Conservation (phyloP, 2,329 filamentous ascomycete genomes). For the Cryphonectria nitschkei region DNA sequence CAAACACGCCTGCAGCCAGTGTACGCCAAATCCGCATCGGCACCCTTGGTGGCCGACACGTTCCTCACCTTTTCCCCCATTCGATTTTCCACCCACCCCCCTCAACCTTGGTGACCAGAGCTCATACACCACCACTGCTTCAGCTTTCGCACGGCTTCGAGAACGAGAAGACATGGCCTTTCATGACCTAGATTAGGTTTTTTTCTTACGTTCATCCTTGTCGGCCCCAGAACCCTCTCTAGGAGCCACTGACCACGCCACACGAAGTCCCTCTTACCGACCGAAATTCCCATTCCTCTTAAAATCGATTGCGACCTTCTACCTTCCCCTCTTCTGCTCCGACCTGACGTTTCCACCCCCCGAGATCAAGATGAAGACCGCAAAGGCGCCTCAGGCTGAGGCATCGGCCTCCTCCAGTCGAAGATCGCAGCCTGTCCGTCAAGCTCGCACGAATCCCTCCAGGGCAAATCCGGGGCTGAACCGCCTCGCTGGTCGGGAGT, state of each 20-base stretch:
- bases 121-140: conserved; percentile 11
- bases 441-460: conserved; percentile 67
- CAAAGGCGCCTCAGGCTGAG: conserved; percentile 49
- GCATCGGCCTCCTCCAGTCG: conserved; percentile 53
- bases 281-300: conserved; percentile 12
- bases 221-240: conserved; percentile 9
- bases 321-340: conserved; percentile 1
- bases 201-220: background rate
- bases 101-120: conserved; percentile 10
- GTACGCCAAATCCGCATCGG: conserved; percentile 17
- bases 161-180: conserved; percentile 20
- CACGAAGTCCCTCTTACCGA: conserved; percentile 18
- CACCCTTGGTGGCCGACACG: conserved; percentile 23
- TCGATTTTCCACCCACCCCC: conserved; percentile 19
- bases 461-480: conserved; percentile 55
- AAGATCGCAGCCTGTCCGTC: conserved; percentile 66
- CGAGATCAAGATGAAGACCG: conserved; percentile 55
- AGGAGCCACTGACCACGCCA: conserved; percentile 3
- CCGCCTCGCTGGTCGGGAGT: conserved; percentile 51
- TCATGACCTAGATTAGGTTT: conserved; percentile 8
- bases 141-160: conserved; percentile 12
- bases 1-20: background rate
- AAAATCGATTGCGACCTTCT: conserved; percentile 17
- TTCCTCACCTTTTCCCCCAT: conserved; percentile 17
- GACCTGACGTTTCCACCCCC: conserved; percentile 27